Percentiles rank a stretch among this genome's conserved stretches.
Conservation (phyloP, 1,139 yeast genomes). For the Geotrichum candidum region DNA sequence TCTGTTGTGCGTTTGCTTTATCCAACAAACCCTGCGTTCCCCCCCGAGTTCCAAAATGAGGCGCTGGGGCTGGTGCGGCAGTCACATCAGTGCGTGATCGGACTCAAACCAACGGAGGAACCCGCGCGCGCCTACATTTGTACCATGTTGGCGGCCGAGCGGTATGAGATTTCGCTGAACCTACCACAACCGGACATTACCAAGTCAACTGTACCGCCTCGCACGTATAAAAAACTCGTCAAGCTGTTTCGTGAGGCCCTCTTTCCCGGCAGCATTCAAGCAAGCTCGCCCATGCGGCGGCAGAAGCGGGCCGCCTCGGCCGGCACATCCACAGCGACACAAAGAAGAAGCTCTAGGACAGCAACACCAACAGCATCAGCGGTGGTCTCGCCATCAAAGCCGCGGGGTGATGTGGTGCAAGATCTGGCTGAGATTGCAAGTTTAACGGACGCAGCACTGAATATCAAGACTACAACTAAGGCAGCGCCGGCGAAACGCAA, state of each 20-base stretch:
- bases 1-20: neutral
- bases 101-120: conserved; percentile 31
- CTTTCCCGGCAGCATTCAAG: conserved; percentile 5
- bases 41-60: conserved; percentile 19
- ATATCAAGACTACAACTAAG: neutral
- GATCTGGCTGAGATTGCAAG: conserved; percentile 8
- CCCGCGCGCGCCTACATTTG: conserved; percentile 33
- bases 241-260: conserved; percentile 24
- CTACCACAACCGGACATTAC: conserved; percentile 25
- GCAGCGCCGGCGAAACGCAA: conserved; percentile 2
- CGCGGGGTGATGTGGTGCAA: neutral
- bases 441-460: conserved; percentile 4
- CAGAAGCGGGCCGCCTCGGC: neutral
- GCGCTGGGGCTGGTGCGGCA: conserved; percentile 21
- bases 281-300: neutral
- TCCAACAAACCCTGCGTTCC: conserved; percentile 9
- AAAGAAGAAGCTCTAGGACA: neutral
- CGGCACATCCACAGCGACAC: neutral
- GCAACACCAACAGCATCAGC: neutral
- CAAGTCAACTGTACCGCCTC: conserved; percentile 32
- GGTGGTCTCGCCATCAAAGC: neutral
- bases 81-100: conserved; percentile 21
- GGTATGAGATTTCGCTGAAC: conserved; percentile 20
- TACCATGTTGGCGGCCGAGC: conserved; percentile 33
- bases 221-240: conserved; percentile 26